Conservation (phyloP, 768 basidiomycete genomes). For the Suillus fuscotomentosus region DNA sequence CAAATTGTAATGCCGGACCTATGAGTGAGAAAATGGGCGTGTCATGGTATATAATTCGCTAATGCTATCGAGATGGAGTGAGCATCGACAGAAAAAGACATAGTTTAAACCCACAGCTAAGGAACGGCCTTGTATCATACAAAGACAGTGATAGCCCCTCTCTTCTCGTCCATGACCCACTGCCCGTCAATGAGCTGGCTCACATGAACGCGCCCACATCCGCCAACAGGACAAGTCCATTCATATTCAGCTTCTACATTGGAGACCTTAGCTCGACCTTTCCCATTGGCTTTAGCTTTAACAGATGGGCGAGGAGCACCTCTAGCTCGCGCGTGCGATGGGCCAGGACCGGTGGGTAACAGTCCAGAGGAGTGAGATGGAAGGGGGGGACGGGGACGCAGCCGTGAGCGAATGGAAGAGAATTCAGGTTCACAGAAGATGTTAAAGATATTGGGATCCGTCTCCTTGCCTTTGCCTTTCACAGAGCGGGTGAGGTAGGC, state of each 20-base stretch:
- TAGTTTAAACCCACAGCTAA: neutral
- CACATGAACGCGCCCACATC: constrained; percentile 52
- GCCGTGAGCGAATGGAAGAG: constrained; percentile 52
- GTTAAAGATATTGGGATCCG: constrained; percentile 15
- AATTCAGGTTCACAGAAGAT: constrained; percentile 19
- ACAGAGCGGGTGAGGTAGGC: neutral
- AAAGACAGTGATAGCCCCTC: constrained; percentile 38
- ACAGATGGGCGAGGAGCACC: constrained; percentile 5
- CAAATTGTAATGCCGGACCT: neutral
- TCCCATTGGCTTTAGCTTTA: constrained; percentile 28
- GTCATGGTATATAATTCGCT: neutral
- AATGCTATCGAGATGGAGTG: neutral
- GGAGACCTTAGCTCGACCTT: constrained; percentile 34
- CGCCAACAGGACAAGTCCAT: constrained; percentile 65
- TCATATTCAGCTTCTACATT: constrained; percentile 48
- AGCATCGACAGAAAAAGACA: neutral
- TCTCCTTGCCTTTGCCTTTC: constrained; percentile 36
- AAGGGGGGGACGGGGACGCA: constrained; percentile 45
- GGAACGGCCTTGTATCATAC: constrained; percentile 27
- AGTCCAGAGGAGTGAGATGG: constrained; percentile 8
- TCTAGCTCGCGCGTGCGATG: constrained; percentile 5
- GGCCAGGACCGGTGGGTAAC: constrained; percentile 6
- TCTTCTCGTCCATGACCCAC: constrained; percentile 58
- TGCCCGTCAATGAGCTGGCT: constrained; percentile 57
- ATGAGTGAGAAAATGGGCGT: neutral